Percentiles rank a stretch among this genome's conserved stretches.
Conservation (phyloP, 2,329 filamentous ascomycete genomes). For the Fusarium tupiense region DNA sequence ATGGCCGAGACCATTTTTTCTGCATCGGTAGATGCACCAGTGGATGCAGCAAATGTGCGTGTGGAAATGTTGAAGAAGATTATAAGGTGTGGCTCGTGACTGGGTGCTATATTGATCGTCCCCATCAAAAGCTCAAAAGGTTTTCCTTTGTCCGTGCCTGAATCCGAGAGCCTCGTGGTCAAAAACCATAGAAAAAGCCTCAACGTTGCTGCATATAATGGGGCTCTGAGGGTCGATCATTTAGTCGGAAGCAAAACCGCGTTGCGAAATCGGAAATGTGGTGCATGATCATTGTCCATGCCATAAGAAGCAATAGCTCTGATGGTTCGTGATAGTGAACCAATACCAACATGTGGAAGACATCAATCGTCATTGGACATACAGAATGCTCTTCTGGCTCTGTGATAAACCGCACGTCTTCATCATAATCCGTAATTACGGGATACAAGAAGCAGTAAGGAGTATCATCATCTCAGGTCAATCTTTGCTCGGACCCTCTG, state of each 20-base stretch:
- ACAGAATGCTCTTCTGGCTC: neutral
- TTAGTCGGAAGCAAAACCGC: conserved; percentile 6
- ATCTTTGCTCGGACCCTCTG: conserved; percentile 34
- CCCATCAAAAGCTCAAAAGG: neutral
- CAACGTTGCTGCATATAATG: conserved; percentile 32
- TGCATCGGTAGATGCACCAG: neutral
- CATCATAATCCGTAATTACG: conserved; percentile 9
- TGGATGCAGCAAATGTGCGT: neutral
- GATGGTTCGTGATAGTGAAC: neutral
- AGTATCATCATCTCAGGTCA: conserved; percentile 3
- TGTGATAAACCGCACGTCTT: conserved; percentile 3
- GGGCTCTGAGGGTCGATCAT: conserved; percentile 8
- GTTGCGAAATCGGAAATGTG: conserved; percentile 19
- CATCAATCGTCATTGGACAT: neutral
- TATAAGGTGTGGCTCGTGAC: neutral
- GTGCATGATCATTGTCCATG: conserved; percentile 1
- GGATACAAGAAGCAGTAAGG: neutral
- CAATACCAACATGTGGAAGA: conserved; percentile 5
- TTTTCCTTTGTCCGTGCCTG: neutral
- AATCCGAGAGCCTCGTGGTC: neutral
- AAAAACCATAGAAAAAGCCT: conserved; percentile 8
- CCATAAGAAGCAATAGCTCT: neutral
- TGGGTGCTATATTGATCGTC: neutral
- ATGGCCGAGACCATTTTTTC: conserved; percentile 18
- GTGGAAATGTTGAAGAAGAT: neutral